Conservation (phyloP, 1,284 basidiomycete genomes). For the Sporisorium scitamineum region DNA sequence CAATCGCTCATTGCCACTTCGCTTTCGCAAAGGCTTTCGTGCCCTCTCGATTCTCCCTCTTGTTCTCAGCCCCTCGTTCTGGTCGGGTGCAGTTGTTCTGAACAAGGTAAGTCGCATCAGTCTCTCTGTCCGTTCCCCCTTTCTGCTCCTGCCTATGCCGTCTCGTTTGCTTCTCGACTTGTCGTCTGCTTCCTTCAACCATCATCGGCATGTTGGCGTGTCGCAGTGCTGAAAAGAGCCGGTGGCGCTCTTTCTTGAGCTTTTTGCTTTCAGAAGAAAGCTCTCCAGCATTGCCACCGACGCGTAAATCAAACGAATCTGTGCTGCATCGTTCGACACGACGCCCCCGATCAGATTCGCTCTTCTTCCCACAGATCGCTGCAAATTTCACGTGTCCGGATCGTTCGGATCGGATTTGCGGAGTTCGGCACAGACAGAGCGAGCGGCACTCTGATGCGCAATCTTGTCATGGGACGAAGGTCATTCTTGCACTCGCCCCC, state of each 20-base stretch:
- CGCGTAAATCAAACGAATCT: slow-evolving; percentile 4
- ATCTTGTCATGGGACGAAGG: slow-evolving; percentile 25
- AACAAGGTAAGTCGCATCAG: not conserved
- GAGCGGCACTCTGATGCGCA: slow-evolving; percentile 7
- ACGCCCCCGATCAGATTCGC: not conserved
- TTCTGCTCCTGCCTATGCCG: not conserved
- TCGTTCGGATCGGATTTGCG: not conserved
- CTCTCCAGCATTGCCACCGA: not conserved
- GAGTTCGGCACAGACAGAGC: not conserved
- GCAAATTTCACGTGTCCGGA: slow-evolving; percentile 7
- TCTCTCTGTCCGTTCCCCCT: not conserved
- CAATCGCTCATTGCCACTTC: not conserved
- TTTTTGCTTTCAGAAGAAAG: not conserved
- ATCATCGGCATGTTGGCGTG: not conserved
- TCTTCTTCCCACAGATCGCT: not conserved
- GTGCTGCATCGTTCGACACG: not conserved
- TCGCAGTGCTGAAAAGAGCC: not conserved
- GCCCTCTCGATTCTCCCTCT: not conserved
- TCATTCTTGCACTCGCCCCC: too few species aligned
- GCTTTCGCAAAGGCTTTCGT: not conserved
- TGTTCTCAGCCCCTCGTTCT: not conserved
- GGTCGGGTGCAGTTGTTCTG: not conserved
- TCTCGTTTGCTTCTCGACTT: not conserved
- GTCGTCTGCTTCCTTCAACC: not conserved
- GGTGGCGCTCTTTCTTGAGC: not conserved